Conservation (phyloP, 192 early-diverging fungal genomes). For the Cetraspora pellucida region DNA sequence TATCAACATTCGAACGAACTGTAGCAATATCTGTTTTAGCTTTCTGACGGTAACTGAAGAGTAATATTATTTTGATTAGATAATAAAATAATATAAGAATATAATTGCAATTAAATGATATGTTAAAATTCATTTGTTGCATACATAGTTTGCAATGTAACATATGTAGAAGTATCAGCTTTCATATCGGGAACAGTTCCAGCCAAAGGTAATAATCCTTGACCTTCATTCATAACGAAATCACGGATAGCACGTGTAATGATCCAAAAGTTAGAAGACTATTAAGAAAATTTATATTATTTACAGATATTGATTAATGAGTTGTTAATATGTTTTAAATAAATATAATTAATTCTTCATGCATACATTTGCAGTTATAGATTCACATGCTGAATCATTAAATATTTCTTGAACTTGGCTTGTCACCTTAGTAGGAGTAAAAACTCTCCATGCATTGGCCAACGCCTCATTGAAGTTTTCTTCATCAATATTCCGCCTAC, state of each 20-base stretch:
- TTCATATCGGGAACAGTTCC: slow-evolving; percentile 98
- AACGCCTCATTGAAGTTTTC: slow-evolving; percentile 92
- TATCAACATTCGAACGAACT: slow-evolving; percentile 50
- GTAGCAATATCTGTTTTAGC: slow-evolving; percentile 67
- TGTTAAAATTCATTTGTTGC: background rate
- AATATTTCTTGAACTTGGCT: slow-evolving; percentile 54
- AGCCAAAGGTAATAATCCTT: slow-evolving; percentile 76
- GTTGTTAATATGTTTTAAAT: background rate
- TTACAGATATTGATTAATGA: slow-evolving; percentile 17
- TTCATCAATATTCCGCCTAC: slow-evolving; percentile 65
- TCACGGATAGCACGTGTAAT: slow-evolving; percentile 74
- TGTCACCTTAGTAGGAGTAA: slow-evolving; percentile 57
- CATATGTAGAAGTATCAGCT: slow-evolving; percentile 86
- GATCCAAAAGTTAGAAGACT: slow-evolving; percentile 85
- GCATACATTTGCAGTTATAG: slow-evolving; percentile 56
- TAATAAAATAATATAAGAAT: background rate
- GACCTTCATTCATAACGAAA: slow-evolving; percentile 74
- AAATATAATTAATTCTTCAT: too few species aligned
- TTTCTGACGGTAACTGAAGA: slow-evolving; percentile 75
- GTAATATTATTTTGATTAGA: too few species aligned
- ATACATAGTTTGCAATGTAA: slow-evolving; percentile 77
- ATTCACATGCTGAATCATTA: slow-evolving; percentile 52
- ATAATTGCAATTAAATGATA: background rate
- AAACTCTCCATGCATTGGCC: slow-evolving; percentile 64
- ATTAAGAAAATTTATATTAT: slow-evolving; percentile 5